Evolutionary conservation across 176 grass and related monocot genomes (phyloP).

Genomic region (Neostapfia colusana): DNA sequence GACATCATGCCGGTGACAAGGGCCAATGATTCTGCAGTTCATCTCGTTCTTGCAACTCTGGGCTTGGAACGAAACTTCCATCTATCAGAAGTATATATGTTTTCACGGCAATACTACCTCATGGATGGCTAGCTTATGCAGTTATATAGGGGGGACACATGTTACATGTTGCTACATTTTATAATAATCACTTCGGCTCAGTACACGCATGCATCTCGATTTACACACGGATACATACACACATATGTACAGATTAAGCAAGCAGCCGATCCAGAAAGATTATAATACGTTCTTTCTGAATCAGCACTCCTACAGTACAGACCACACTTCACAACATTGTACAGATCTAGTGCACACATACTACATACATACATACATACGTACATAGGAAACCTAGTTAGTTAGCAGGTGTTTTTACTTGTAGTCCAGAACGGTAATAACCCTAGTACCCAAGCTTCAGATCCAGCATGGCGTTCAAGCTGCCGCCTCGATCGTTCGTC

Average conservation of each 20-base stretch:
- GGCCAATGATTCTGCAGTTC: no score
- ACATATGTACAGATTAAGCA: slow-evolving; percentile 6
- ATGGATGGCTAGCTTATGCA: no score
- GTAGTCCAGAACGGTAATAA: background rate
- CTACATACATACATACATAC: background rate
- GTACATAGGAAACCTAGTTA: background rate
- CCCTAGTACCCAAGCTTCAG: slow-evolving; percentile 39
- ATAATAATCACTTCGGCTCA: slow-evolving; percentile 8
- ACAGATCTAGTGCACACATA: background rate
- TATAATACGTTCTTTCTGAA: slow-evolving; percentile 35
- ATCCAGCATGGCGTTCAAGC: slow-evolving; percentile 32
- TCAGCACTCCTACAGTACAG: background rate
- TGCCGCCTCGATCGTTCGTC: background rate
- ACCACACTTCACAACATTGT: background rate
- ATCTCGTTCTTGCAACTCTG: no score
- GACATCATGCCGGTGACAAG: no score
- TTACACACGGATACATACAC: background rate
- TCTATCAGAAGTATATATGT: no score
- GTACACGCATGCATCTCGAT: background rate
- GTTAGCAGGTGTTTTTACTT: background rate
- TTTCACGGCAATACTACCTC: no score
- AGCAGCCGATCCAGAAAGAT: slow-evolving; percentile 26
- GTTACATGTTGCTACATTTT: background rate
- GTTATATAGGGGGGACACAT: no score
- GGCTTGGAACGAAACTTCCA: no score